A percentile compares a stretch with the other conserved stretches of the same genome.
Conservation (phyloP, 2,329 filamentous ascomycete species). For the Phaeosphaeria sp. region DNA sequence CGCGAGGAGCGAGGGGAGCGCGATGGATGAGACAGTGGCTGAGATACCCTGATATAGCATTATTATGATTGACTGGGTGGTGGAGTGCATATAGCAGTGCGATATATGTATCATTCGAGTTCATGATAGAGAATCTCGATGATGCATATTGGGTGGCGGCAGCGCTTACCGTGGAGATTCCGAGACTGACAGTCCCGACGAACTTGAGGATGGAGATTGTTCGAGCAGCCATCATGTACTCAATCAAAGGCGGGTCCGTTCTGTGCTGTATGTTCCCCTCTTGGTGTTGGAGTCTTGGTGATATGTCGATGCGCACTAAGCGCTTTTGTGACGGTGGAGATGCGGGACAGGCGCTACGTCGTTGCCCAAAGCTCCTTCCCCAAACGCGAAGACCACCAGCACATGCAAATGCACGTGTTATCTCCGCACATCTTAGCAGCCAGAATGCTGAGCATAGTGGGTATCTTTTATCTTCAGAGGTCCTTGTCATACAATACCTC, state of each 20-base stretch:
- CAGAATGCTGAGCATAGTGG: too few species aligned
- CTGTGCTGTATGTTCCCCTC: not conserved
- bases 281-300: conserved; percentile 5
- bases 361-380: conserved; percentile 9
- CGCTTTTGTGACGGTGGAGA: conserved; percentile 24
- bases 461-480: too few species aligned
- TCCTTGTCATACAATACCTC: too few species aligned
- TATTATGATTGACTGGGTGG: not conserved
- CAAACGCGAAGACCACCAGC: not conserved
- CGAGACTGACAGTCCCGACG: conserved; percentile 87
- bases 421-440: not conserved
- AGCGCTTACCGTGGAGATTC: conserved; percentile 79
- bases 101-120: not conserved
- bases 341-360: conserved; percentile 10
- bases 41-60: conserved; percentile 74
- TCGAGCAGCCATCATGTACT: conserved; percentile 64
- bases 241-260: not conserved
- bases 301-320: conserved; percentile 25
- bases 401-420: not conserved
- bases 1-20: conserved; percentile 79
- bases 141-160: conserved; percentile 18
- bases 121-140: conserved; percentile 5
- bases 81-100: not conserved
- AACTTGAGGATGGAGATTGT: conserved; percentile 86
- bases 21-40: conserved; percentile 79